These are phyloP conservation scores for Aspergillus diversus DNA, from an alignment of 495 filamentous ascomycete genomes.

Conservation along the genomic window DNA sequence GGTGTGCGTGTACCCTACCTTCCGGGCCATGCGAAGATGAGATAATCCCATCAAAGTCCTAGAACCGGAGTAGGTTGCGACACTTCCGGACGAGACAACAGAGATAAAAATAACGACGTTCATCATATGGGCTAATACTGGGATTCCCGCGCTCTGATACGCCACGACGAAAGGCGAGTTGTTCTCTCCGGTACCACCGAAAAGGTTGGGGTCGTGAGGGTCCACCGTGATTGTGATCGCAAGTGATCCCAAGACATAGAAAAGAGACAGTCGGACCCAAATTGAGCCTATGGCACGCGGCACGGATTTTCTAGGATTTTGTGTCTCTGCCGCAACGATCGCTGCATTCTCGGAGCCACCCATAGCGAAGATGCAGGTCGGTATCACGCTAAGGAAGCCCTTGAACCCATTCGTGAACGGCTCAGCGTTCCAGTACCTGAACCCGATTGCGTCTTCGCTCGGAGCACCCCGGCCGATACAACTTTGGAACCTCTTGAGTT, in stretches of 20 bases:
- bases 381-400: constrained; percentile 68
- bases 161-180: constrained; percentile 62
- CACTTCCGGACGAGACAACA: constrained; percentile 55
- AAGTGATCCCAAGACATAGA: constrained; percentile 55
- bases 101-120: constrained; percentile 51
- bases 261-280: constrained; percentile 67
- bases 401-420: constrained; percentile 72
- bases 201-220: constrained; percentile 44
- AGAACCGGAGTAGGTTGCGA: constrained; percentile 61
- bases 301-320: constrained; percentile 62
- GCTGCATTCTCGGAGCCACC: constrained; percentile 60
- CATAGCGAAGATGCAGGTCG: constrained; percentile 69
- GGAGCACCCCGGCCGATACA: constrained; percentile 61
- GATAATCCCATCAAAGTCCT: constrained; percentile 61
- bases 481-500: constrained; percentile 29
- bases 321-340: constrained; percentile 65
- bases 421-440: constrained; percentile 65
- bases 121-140: constrained; percentile 42
- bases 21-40: constrained; percentile 56
- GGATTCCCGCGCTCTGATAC: constrained; percentile 49
- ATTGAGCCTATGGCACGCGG: constrained; percentile 67
- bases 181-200: constrained; percentile 49
- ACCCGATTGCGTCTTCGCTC: constrained; percentile 55
- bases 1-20: constrained; percentile 28
- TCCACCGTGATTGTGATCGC: constrained; percentile 61